phyloP scores from a whole-genome alignment of 2,329 filamentous ascomycete genomes.

The Sporothrix variecibatus region DNA sequence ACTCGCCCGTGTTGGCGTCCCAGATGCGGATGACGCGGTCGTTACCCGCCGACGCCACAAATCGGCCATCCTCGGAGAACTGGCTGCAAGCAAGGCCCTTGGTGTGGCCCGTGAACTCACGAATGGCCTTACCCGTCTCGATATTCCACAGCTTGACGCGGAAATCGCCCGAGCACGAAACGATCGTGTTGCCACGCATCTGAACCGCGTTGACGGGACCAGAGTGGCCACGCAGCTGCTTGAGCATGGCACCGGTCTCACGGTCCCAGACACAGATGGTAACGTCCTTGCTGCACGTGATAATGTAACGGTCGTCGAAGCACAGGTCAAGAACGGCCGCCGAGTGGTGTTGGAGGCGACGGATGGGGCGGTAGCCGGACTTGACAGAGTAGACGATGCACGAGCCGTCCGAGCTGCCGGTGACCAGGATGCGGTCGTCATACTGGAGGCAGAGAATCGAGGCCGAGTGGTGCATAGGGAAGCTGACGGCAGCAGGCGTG shows the following conservation, averaged over 20 bases:
- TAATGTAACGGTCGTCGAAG: slow-evolving; percentile 88
- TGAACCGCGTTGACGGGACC: slow-evolving; percentile 97
- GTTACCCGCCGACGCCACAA: slow-evolving; percentile 90
- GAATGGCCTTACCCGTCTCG: slow-evolving; percentile 81
- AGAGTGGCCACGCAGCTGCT: slow-evolving; percentile 78
- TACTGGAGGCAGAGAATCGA: slow-evolving; percentile 96
- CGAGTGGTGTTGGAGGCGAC: slow-evolving; percentile 74
- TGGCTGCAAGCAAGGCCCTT: slow-evolving; percentile 94
- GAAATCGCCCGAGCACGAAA: slow-evolving; percentile 92
- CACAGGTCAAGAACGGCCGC: slow-evolving; percentile 92
- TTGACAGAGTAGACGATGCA: slow-evolving; percentile 90
- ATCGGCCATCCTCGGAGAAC: slow-evolving; percentile 92
- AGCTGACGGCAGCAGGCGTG: slow-evolving; percentile 58
- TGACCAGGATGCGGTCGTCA: slow-evolving; percentile 89
- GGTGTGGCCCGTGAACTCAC: slow-evolving; percentile 86
- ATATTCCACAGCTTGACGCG: slow-evolving; percentile 95
- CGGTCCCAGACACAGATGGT: slow-evolving; percentile 96
- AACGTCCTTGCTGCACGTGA: slow-evolving; percentile 95
- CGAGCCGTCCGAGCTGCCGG: slow-evolving; percentile 87
- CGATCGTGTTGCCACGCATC: slow-evolving; percentile 86
- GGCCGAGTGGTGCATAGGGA: slow-evolving; percentile 73
- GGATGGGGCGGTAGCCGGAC: slow-evolving; percentile 75
- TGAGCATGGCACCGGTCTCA: slow-evolving; percentile 70
- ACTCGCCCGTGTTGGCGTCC: slow-evolving; percentile 86
- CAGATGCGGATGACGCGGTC: slow-evolving; percentile 96